Conservation (phyloP, 2,329 filamentous ascomycete species). For the Mariannaea elegans region DNA sequence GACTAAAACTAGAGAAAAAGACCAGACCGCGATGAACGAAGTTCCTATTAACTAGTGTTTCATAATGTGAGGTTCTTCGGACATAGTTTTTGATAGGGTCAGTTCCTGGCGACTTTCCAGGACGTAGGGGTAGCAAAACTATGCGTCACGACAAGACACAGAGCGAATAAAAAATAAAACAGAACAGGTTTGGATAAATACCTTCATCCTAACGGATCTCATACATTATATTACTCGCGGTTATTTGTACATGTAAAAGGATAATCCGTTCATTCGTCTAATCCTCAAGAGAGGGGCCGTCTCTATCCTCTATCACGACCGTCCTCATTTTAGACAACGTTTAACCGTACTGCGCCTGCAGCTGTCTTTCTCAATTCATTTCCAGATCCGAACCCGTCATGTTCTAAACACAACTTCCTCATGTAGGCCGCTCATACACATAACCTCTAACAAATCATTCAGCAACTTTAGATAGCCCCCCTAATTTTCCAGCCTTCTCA, state of each 20-base stretch:
- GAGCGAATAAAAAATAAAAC: not conserved
- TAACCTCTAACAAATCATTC: conserved; percentile 35
- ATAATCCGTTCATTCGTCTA: conserved; percentile 41
- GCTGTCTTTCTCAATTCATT: conserved; percentile 35
- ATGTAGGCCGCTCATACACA: conserved; percentile 36
- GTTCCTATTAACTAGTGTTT: too few relatives aligned
- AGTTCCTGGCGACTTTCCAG: too few relatives aligned
- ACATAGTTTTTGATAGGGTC: too few relatives aligned
- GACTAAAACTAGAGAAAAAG: too few relatives aligned
- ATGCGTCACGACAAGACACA: too few relatives aligned
- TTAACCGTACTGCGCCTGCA: conserved; percentile 36
- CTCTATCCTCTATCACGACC: conserved; percentile 40
- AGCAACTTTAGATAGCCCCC: conserved; percentile 30
- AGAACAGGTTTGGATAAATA: not conserved
- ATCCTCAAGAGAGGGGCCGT: conserved; percentile 33
- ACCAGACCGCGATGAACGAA: too few relatives aligned
- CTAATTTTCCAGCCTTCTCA: conserved; percentile 13
- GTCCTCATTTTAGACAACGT: conserved; percentile 25
- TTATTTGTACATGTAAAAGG: conserved; percentile 33
- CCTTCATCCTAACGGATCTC: not conserved
- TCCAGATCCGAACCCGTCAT: conserved; percentile 38
- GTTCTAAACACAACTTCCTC: conserved; percentile 30
- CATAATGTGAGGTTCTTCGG: too few relatives aligned
- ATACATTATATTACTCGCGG: conserved; percentile 7
- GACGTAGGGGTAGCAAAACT: too few relatives aligned